Conservation (phyloP, 1,284 basidiomycete species). For the Fistulinella cinereoalba region DNA sequence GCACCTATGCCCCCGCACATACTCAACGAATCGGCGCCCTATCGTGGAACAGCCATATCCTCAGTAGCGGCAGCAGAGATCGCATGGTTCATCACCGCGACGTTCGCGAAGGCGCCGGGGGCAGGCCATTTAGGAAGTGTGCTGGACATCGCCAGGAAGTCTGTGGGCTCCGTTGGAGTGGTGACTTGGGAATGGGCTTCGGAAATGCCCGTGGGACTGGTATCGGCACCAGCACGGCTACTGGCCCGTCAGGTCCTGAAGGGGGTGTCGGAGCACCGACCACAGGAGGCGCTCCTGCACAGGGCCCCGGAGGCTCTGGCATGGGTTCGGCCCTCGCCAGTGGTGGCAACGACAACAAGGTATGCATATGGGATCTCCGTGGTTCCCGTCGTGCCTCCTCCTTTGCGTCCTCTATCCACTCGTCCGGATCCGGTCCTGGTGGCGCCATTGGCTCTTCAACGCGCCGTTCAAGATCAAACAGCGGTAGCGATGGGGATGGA, state of each 20-base stretch:
- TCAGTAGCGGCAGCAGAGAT: slow-evolving; percentile 92
- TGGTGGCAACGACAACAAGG: slow-evolving; percentile 98
- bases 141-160: slow-evolving; percentile 92
- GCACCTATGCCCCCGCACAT: slow-evolving; percentile 89
- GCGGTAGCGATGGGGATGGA: slow-evolving; percentile 41
- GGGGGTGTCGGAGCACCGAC: slow-evolving; percentile 23
- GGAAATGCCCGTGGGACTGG: slow-evolving; percentile 24
- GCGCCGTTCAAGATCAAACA: slow-evolving; percentile 27
- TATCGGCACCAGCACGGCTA: too few relatives aligned
- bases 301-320: slow-evolving; percentile 32
- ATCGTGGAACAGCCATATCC: slow-evolving; percentile 89
- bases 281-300: slow-evolving; percentile 24
- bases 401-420: slow-evolving; percentile 17
- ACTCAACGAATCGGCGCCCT: slow-evolving; percentile 87
- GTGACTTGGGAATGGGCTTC: slow-evolving; percentile 28
- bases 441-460: slow-evolving; percentile 22
- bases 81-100: slow-evolving; percentile 91
- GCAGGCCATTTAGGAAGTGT: slow-evolving; percentile 75
- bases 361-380: slow-evolving; percentile 91
- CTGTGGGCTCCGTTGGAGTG: slow-evolving; percentile 93
- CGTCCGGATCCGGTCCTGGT: slow-evolving; percentile 28
- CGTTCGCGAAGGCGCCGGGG: slow-evolving; percentile 65
- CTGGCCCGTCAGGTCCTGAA: slow-evolving; percentile 11
- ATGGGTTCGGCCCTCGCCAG: slow-evolving; percentile 78
- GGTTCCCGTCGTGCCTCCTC: slow-evolving; percentile 49